A percentile compares a stretch with the other conserved stretches of the same genome.
These are phyloP conservation scores for Thielaviopsis cerberus DNA, from an alignment of 2,329 filamentous ascomycete genomes.

Conservation along the genomic window DNA sequence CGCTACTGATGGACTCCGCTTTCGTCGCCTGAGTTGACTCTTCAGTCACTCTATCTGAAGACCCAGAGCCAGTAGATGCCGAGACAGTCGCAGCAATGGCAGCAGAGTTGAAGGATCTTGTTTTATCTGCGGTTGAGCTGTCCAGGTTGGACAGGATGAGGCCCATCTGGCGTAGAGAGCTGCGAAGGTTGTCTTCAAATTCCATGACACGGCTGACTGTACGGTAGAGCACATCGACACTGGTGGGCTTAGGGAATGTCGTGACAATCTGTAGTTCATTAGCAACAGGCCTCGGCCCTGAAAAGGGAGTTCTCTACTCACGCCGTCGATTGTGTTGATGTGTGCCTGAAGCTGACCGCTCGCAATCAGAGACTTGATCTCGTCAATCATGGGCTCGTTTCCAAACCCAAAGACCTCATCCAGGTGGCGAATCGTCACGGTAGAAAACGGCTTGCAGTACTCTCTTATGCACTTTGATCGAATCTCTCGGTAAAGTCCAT, in stretches of 20 bases:
- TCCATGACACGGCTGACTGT: background rate
- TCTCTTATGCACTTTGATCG: slow-evolving; percentile 83
- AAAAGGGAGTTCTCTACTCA: slow-evolving; percentile 18
- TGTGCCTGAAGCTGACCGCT: slow-evolving; percentile 53
- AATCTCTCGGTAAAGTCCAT: slow-evolving; percentile 52
- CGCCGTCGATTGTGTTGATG: slow-evolving; percentile 66
- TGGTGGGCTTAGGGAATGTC: slow-evolving; percentile 11
- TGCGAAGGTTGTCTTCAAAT: background rate
- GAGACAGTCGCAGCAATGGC: background rate
- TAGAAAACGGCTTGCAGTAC: slow-evolving; percentile 79
- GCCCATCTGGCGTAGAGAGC: slow-evolving; percentile 1
- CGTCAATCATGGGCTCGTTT: slow-evolving; percentile 46
- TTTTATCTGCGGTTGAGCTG: background rate
- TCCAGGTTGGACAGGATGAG: background rate
- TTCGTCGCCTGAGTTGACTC: background rate
- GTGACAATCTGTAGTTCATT: background rate
- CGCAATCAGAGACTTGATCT: slow-evolving; percentile 64
- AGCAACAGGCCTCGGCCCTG: background rate
- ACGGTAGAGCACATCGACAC: background rate
- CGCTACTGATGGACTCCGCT: background rate
- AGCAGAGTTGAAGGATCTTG: too few relatives aligned
- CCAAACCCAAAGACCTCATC: slow-evolving; percentile 53
- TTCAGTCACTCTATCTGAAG: background rate
- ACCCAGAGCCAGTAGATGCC: background rate
- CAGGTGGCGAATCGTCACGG: slow-evolving; percentile 65